These are phyloP conservation scores for Escovopsis sp. DNA, from an alignment of 2,329 filamentous ascomycete genomes.

Conservation along the genomic window DNA sequence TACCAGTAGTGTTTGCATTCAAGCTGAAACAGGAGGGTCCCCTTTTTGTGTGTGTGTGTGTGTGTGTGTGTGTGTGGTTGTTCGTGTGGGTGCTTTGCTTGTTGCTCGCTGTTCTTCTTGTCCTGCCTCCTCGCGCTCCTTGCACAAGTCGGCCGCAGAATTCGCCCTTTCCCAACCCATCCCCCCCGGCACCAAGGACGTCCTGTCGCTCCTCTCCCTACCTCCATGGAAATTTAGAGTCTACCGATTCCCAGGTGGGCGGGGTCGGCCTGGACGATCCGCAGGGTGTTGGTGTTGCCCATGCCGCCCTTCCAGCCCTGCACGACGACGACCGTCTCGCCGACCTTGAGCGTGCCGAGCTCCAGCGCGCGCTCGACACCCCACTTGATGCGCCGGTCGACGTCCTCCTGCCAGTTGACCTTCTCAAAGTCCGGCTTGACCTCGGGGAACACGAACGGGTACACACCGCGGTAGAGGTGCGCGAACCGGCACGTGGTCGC, in stretches of 20 bases:
- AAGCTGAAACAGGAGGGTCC: too few relatives aligned
- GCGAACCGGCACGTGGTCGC: conserved; percentile 71
- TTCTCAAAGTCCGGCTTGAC: conserved; percentile 86
- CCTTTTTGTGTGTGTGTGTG: too few relatives aligned
- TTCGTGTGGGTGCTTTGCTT: too few relatives aligned
- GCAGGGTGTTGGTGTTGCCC: conserved; percentile 77
- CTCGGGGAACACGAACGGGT: conserved; percentile 90
- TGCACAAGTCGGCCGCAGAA: too few relatives aligned
- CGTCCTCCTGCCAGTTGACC: conserved; percentile 96
- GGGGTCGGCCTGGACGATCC: conserved; percentile 45
- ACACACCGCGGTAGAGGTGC: conserved; percentile 94
- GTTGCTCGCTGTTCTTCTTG: too few relatives aligned
- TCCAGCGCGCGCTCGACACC: conserved; percentile 75
- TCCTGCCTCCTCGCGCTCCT: too few relatives aligned
- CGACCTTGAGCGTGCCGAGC: conserved; percentile 58
- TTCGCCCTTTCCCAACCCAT: too few relatives aligned
- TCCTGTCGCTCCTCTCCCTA: conserved; percentile 5
- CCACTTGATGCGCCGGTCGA: conserved; percentile 96
- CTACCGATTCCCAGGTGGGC: conserved; percentile 42
- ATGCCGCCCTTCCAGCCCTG: conserved; percentile 87
- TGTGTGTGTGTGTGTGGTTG: too few relatives aligned
- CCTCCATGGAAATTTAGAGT: conserved; percentile 8
- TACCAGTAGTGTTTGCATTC: too few relatives aligned
- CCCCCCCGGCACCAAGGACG: too few relatives aligned
- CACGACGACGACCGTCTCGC: conserved; percentile 66